A percentile compares a stretch with the other conserved stretches of the same genome.
Conservation (phyloP, 2,329 filamentous ascomycete genomes). For the Penicillium sp. region DNA sequence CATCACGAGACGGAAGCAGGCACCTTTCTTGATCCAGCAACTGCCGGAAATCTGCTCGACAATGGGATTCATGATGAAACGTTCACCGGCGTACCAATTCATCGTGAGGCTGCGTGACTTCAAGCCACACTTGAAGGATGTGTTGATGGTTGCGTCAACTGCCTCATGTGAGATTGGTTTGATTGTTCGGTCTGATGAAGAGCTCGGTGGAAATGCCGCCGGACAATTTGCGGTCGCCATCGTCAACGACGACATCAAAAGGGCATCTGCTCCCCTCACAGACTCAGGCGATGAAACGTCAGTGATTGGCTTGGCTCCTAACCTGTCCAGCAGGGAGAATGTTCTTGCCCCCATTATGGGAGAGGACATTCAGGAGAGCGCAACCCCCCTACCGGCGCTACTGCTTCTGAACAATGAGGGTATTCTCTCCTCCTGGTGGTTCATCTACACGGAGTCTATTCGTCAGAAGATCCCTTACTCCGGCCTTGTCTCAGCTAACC, state of each 20-base stretch:
- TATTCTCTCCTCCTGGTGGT: constrained; percentile 84
- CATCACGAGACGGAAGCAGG: constrained; percentile 69
- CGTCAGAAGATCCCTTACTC: constrained; percentile 74
- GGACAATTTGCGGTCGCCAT: constrained; percentile 68
- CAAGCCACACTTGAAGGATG: constrained; percentile 77
- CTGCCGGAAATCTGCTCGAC: constrained; percentile 76
- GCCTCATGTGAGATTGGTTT: constrained; percentile 79
- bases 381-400: constrained; percentile 79
- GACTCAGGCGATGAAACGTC: constrained; percentile 71
- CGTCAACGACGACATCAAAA: constrained; percentile 70
- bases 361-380: constrained; percentile 79
- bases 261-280: constrained; percentile 80
- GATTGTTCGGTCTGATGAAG: constrained; percentile 72
- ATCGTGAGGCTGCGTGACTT: constrained; percentile 79
- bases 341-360: constrained; percentile 77
- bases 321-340: constrained; percentile 81
- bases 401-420: constrained; percentile 90
- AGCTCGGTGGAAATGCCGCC: constrained; percentile 67
- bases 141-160: constrained; percentile 82
- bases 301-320: constrained; percentile 78
- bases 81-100: constrained; percentile 75
- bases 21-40: constrained; percentile 73
- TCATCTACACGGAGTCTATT: constrained; percentile 88
- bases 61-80: constrained; percentile 64
- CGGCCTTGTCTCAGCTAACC: constrained; percentile 60